A percentile compares a stretch with the other conserved stretches of the same genome.
phyloP scores from a whole-genome alignment of 768 basidiomycete genomes.

The Naganishia kalamii region DNA sequence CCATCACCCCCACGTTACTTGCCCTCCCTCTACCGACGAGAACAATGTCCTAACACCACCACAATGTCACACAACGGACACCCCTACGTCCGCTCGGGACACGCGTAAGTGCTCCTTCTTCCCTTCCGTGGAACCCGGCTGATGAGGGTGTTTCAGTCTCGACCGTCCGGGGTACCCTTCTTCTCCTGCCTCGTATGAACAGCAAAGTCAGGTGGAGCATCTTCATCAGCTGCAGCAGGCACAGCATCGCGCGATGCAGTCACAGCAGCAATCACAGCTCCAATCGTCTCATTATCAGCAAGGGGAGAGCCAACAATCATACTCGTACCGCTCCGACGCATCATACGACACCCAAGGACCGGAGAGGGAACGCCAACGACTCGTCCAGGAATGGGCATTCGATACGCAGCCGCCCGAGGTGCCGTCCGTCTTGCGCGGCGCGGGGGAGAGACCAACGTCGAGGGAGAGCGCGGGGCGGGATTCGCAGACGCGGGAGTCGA shows the following conservation, averaged over 20 bases:
- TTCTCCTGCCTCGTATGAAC: too few species aligned
- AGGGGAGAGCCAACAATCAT: neutral
- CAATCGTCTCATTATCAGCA: neutral
- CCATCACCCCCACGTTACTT: too few species aligned
- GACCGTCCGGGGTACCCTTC: neutral
- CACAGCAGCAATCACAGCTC: neutral
- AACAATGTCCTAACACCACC: too few species aligned
- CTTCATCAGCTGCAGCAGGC: neutral
- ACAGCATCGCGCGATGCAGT: neutral
- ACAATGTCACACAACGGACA: neutral
- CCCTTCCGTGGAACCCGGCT: neutral
- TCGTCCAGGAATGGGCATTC: neutral
- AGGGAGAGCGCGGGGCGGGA: too few species aligned
- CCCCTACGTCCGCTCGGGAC: neutral
- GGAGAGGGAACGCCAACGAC: conserved; percentile 1
- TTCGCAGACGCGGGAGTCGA: too few species aligned
- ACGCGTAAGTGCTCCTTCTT: neutral
- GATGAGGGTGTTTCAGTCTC: too few species aligned
- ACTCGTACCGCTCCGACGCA: neutral
- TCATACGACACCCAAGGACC: neutral
- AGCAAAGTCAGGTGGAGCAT: too few species aligned
- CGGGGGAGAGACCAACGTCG: too few species aligned
- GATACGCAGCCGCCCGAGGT: neutral
- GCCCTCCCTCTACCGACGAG: too few species aligned
- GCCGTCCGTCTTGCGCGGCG: too few species aligned